Percentiles rank a stretch among this genome's conserved stretches.
phyloP scores from a whole-genome alignment of 495 filamentous ascomycete species.

The Neurospora sp. region DNA sequence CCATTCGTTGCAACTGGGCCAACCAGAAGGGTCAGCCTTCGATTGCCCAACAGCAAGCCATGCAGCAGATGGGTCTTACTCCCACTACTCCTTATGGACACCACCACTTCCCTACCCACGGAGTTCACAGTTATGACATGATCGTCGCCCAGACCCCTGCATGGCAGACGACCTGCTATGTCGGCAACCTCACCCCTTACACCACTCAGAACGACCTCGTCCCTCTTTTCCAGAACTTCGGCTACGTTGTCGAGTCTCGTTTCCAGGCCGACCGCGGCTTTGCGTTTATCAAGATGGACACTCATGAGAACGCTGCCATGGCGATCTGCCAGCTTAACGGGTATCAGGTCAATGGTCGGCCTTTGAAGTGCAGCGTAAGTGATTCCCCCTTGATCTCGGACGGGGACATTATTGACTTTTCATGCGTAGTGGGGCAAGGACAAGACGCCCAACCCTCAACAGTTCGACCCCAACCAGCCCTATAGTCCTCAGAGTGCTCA shows the following conservation, averaged over 20 bases:
- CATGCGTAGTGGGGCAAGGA: slow-evolving; percentile 88
- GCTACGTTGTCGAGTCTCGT: slow-evolving; percentile 91
- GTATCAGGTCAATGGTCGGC: slow-evolving; percentile 95
- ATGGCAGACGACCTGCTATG: slow-evolving; percentile 99
- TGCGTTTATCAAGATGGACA: slow-evolving; percentile 99
- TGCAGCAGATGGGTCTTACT: slow-evolving; percentile 98
- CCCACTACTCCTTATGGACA: slow-evolving; percentile 94
- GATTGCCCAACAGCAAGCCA: slow-evolving; percentile 91
- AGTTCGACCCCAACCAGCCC: slow-evolving; percentile 72
- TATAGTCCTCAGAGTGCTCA: slow-evolving; percentile 56
- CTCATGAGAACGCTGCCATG: slow-evolving; percentile 96
- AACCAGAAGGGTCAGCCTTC: slow-evolving; percentile 99
- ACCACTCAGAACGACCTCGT: slow-evolving; percentile 93
- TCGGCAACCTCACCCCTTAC: slow-evolving; percentile 96
- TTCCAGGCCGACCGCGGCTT: slow-evolving; percentile 98
- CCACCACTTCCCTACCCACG: slow-evolving; percentile 96
- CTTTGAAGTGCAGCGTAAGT: slow-evolving; percentile 88
- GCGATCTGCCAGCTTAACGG: slow-evolving; percentile 95
- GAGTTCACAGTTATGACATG: slow-evolving; percentile 96
- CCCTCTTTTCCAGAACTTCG: slow-evolving; percentile 96
- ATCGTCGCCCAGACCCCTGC: slow-evolving; percentile 92
- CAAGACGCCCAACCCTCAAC: slow-evolving; percentile 69
- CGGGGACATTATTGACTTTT: slow-evolving; percentile 16
- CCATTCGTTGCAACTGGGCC: slow-evolving; percentile 99
- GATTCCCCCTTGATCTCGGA: slow-evolving; percentile 2